Evolutionary conservation across 768 basidiomycete species (phyloP), one percentile per base, ranked within the genome.

Genomic region (Naematelia encephala): DNA sequence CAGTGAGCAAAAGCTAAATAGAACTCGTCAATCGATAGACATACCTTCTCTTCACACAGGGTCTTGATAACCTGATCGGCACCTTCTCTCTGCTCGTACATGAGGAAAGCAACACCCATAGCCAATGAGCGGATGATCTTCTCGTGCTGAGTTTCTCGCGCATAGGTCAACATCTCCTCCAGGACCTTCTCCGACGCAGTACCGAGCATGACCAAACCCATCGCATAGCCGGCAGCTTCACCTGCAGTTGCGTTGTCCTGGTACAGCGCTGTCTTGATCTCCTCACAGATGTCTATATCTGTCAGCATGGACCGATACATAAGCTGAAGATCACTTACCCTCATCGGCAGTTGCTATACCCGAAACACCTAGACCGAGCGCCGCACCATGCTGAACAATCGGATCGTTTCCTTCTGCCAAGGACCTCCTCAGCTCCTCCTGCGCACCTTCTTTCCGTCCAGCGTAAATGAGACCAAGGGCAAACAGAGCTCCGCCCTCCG

Each of bases 141-240:
- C 81, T 99, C 96, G 74, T 98, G 96, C 71, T 96, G 91, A 1
- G 96, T 99, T 74, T 99, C 96, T 56, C 88, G 85, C 26, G 96
- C 92, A 72, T 99, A 99, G 53, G 87, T 84, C 57, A 97, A 80
- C 94, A 97, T 98, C 79, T 99, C 96, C 26, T 89, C 87, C 30
- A 91, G 85, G 54, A 86, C 85, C 34, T 84, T 86, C 26, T 82
- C 80, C 44, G 86, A 86, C 14, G 85, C 92, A 2, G 91, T 92
- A n/a, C 92, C 96, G 4, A 99, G 83, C 93, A 97, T 97, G 72
- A 97, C 85, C 54, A 99, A 81, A 28, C 96, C 96, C 93, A 99
- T 97, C 1, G 93, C 89, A 77, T 90, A 97, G 13, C 96, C 96
- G 42, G 91, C 85, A 4, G 89, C 93, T 79, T 98, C 96, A 13